Evolutionary conservation across 2,329 filamentous ascomycete species (phyloP).

Genomic region (Pestalotiopsis sp.): DNA sequence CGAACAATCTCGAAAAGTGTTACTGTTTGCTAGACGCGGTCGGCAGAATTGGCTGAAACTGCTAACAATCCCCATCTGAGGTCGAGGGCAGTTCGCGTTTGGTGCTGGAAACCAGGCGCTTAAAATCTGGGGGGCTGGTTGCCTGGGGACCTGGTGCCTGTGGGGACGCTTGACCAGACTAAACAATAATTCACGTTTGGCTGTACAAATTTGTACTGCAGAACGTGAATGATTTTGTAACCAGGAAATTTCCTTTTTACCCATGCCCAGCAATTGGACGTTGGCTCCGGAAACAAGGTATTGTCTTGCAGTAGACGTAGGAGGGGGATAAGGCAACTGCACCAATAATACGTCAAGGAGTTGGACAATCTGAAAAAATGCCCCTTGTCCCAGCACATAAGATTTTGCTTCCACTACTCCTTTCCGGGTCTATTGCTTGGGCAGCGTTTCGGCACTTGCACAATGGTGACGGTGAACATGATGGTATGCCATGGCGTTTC

Average conservation of each 20-base stretch:
- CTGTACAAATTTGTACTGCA: slow-evolving; percentile 23
- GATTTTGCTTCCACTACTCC: neutral
- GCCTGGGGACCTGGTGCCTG: neutral
- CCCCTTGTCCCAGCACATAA: neutral
- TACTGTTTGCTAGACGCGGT: neutral
- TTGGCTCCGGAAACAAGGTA: neutral
- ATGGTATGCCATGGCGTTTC: neutral
- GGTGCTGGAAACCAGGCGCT: neutral
- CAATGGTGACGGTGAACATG: neutral
- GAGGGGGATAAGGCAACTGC: neutral
- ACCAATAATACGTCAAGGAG: neutral
- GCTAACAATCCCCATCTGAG: neutral
- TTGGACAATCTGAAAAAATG: neutral
- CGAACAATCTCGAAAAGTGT: neutral
- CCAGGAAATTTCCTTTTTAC: neutral
- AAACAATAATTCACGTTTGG: slow-evolving; percentile 26
- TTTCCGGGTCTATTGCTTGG: neutral
- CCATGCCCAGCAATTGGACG: neutral
- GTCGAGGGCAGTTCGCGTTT: neutral
- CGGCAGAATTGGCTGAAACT: neutral
- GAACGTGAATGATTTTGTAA: slow-evolving; percentile 23
- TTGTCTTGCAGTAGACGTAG: neutral
- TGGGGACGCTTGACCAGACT: slow-evolving; percentile 6
- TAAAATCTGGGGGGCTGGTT: neutral
- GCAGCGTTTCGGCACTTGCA: neutral